Conservation (phyloP, 257 asterid species). For the Ajuga chamaepitys region DNA sequence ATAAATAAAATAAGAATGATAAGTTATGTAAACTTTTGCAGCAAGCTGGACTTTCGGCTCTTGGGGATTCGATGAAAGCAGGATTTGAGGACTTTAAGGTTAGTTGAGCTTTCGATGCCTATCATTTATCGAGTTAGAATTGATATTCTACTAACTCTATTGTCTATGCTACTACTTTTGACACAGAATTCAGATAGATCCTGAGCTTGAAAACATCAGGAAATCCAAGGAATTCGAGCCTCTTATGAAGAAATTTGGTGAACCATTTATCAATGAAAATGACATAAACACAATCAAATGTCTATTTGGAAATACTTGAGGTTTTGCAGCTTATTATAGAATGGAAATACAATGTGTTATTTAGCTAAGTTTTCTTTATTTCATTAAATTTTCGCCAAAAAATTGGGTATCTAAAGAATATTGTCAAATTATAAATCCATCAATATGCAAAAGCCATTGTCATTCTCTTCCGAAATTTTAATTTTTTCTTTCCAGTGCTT, state of each 20-base stretch:
- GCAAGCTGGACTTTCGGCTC: conserved; percentile 91
- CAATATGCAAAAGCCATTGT: too few relatives aligned
- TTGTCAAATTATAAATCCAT: too few relatives aligned
- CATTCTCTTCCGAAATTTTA: too few relatives aligned
- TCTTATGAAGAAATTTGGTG: conserved; percentile 72
- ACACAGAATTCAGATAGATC: conserved; percentile 84
- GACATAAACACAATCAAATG: conserved; percentile 90
- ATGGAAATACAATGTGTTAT: too few relatives aligned
- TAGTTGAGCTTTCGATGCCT: neutral
- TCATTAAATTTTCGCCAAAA: too few relatives aligned
- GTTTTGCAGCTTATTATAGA: too few relatives aligned
- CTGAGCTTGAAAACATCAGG: conserved; percentile 74
- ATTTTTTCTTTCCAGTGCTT: too few relatives aligned
- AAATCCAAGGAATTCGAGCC: conserved; percentile 53
- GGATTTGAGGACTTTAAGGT: conserved; percentile 79
- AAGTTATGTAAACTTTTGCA: conserved; percentile 20
- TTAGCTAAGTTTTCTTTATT: too few relatives aligned
- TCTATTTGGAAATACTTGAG: conserved; percentile 72
- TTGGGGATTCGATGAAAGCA: conserved; percentile 55
- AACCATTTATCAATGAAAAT: conserved; percentile 83
- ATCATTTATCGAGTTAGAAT: conserved; percentile 8
- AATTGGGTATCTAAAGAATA: too few relatives aligned
- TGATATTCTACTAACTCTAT: neutral
- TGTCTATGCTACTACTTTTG: neutral
- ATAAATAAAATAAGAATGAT: too few relatives aligned